Evolutionary conservation across 208 protist genomes (phyloP).

Genomic region (Leptomonas pyrrhocoris): DNA sequence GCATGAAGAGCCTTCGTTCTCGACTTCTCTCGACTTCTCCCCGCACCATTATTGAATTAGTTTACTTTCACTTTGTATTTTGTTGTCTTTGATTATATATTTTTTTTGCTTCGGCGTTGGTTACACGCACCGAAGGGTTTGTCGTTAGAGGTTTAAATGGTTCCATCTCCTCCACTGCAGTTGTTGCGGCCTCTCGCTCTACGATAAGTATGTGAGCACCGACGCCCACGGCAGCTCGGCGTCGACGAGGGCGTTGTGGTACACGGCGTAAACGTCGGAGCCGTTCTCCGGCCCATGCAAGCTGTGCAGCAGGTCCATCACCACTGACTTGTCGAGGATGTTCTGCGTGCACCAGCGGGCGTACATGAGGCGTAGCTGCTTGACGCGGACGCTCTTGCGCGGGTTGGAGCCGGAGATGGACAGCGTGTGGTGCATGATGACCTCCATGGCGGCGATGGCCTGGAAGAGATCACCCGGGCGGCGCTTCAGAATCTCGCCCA

Average conservation of each 20-base stretch:
- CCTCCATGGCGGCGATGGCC: conserved; percentile 68
- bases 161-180: no score
- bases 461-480: conserved; percentile 46
- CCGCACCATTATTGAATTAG: not conserved
- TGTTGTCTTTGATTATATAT: not conserved
- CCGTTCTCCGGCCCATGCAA: conserved; percentile 32
- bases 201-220: conserved; percentile 38
- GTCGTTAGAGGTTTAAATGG: not conserved
- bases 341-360: conserved; percentile 51
- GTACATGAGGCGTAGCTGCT: conserved; percentile 56
- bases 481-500: conserved; percentile 45
- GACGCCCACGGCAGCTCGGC: conserved; percentile 40
- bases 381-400: conserved; percentile 42
- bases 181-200: not conserved
- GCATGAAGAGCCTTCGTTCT: conserved; percentile 4
- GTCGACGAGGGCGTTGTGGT: conserved; percentile 51
- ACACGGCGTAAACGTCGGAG: conserved; percentile 44
- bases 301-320: conserved; percentile 47
- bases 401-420: conserved; percentile 23
- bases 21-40: not conserved
- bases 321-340: conserved; percentile 43
- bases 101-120: conserved; percentile 4
- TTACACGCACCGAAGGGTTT: not conserved
- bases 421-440: conserved; percentile 68
- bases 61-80: not conserved